Percentiles rank a stretch among this genome's conserved stretches.
Conservation (phyloP, 306 rosid genomes). For the Fragaria ananassa region DNA sequence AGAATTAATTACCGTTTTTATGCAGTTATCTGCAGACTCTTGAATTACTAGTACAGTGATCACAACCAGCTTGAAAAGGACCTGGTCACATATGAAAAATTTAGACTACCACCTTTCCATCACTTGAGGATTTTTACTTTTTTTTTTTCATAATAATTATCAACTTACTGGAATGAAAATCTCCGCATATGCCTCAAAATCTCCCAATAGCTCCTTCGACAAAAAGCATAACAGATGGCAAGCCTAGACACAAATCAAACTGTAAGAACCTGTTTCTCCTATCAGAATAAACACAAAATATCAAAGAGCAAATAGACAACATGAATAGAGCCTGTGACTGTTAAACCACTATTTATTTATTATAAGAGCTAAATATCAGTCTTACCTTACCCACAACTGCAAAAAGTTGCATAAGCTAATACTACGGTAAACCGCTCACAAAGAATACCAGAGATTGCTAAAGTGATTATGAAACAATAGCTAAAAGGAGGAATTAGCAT, state of each 20-base stretch:
- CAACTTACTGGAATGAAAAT: slow-evolving; percentile 87
- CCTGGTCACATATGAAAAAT: slow-evolving; percentile 58
- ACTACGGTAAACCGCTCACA: not conserved
- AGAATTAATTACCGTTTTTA: slow-evolving; percentile 72
- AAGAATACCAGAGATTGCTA: not conserved
- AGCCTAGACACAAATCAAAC: slow-evolving; percentile 41
- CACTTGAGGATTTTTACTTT: not conserved
- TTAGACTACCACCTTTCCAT: slow-evolving; percentile 26
- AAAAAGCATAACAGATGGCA: slow-evolving; percentile 90
- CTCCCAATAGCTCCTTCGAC: slow-evolving; percentile 93
- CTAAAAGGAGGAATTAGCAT: slow-evolving; percentile 18
- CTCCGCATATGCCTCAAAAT: slow-evolving; percentile 94
- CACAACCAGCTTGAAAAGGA: slow-evolving; percentile 97
- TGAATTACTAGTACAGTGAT: slow-evolving; percentile 99
- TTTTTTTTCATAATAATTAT: slow-evolving; percentile 14
- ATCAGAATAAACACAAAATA: slow-evolving; percentile 17
- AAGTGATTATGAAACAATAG: slow-evolving; percentile 14
- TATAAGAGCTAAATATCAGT: not conserved
- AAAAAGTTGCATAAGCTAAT: slow-evolving; percentile 1
- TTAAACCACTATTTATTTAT: not conserved
- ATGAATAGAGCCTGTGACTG: not conserved
- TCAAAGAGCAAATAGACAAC: not conserved
- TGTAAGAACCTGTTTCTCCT: not conserved
- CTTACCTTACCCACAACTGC: slow-evolving; percentile 9
- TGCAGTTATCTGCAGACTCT: slow-evolving; percentile 97